Conservation (phyloP, 2,329 filamentous ascomycete genomes). For the Atkinsonella hypoxylon region DNA sequence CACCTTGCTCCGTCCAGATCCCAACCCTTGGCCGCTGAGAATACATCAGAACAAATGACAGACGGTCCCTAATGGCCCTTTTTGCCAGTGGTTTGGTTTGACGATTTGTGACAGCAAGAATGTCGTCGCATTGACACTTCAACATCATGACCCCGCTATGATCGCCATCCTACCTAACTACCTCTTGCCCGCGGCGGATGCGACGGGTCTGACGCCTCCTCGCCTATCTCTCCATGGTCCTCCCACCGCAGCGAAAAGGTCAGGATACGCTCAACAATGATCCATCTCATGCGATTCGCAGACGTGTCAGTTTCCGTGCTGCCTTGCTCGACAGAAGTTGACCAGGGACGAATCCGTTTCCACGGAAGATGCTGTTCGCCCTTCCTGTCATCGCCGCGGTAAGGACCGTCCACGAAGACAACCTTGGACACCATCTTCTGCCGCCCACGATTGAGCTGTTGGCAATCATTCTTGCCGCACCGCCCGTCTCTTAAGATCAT, state of each 20-base stretch:
- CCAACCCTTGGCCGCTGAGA: not conserved
- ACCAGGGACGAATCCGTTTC: conserved; percentile 23
- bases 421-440: conserved; percentile 27
- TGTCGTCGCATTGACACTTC: too few relatives aligned
- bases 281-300: conserved; percentile 25
- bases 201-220: conserved; percentile 9
- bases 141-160: not conserved
- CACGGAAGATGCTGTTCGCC: conserved; percentile 12
- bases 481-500: conserved; percentile 22
- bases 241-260: conserved; percentile 26
- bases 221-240: conserved; percentile 17
- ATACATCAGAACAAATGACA: too few relatives aligned
- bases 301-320: conserved; percentile 15
- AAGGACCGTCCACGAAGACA: conserved; percentile 23
- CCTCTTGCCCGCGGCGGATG: conserved; percentile 1
- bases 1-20: not conserved
- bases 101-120: too few relatives aligned
- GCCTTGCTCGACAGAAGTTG: conserved; percentile 14
- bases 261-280: conserved; percentile 24
- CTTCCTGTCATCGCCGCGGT: conserved; percentile 14
- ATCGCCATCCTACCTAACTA: not conserved
- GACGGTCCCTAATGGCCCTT: too few relatives aligned
- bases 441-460: conserved; percentile 22
- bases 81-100: too few relatives aligned
- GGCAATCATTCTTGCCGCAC: conserved; percentile 23